Conservation (phyloP, 257 asterid genomes). For the Rubia yunnanensis region DNA sequence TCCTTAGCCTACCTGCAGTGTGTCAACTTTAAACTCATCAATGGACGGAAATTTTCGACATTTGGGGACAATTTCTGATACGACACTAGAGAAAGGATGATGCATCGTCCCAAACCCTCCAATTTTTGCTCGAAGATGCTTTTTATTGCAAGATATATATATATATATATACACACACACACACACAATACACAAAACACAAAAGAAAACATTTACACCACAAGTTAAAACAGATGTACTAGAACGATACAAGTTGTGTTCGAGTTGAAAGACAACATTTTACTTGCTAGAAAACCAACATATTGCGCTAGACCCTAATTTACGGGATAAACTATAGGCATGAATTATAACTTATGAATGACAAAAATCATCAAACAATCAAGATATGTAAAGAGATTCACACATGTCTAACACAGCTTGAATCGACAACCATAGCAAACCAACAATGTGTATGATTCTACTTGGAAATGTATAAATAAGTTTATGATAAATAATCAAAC, state of each 20-base stretch:
- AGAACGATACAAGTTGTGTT: too few relatives aligned
- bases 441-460: neutral
- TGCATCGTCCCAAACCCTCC: too few relatives aligned
- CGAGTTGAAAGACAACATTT: too few relatives aligned
- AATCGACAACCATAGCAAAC: neutral
- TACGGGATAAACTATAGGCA: too few relatives aligned
- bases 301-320: neutral
- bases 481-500: neutral
- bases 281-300: too few relatives aligned
- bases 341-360: too few relatives aligned
- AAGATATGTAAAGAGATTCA: neutral
- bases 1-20: constrained; percentile 16
- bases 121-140: too few relatives aligned
- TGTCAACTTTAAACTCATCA: neutral
- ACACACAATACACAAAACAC: too few relatives aligned
- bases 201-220: too few relatives aligned
- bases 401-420: neutral
- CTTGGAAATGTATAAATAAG: neutral
- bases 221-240: neutral
- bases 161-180: too few relatives aligned
- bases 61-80: neutral
- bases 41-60: neutral
- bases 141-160: too few relatives aligned
- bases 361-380: neutral
- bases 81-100: too few relatives aligned